These are phyloP conservation scores for Populus hybrid DNA, from an alignment of 441 rosid species.

Conservation along the genomic window DNA sequence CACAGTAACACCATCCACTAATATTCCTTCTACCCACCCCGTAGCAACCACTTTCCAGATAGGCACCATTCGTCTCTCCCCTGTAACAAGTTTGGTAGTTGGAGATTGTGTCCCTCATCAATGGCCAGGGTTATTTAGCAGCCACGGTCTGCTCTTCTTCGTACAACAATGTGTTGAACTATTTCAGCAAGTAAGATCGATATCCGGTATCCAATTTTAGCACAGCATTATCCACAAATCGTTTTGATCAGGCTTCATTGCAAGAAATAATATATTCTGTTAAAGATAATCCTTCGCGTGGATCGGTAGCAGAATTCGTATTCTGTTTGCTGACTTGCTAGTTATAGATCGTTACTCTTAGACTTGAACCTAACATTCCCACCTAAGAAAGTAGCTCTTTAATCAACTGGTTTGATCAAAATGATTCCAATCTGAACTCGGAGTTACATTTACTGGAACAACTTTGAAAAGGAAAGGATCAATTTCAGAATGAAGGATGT, in stretches of 20 bases:
- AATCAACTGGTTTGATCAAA: not conserved
- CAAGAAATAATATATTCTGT: not conserved
- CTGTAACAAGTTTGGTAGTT: too few species aligned
- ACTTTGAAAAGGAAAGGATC: not conserved
- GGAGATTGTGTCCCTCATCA: too few species aligned
- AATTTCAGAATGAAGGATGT: not conserved
- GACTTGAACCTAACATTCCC: not conserved
- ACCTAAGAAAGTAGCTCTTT: not conserved
- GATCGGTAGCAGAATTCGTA: not conserved
- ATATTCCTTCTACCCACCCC: too few species aligned
- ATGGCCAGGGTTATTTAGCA: too few species aligned
- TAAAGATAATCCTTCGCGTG: not conserved
- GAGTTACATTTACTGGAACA: not conserved
- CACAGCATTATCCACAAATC: not conserved
- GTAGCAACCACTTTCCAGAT: too few species aligned
- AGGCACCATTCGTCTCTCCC: too few species aligned
- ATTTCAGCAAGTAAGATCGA: too few species aligned
- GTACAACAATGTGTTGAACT: too few species aligned
- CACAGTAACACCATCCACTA: too few species aligned
- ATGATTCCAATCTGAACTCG: not conserved
- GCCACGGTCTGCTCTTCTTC: too few species aligned
- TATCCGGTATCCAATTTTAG: not conserved
- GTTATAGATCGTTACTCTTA: too few species aligned
- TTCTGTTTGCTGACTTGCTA: too few species aligned
- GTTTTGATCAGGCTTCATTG: not conserved